Percentiles rank a stretch among this genome's conserved stretches.
These are phyloP conservation scores for Erodium trifolium DNA, from an alignment of 441 rosid genomes.

Conservation along the genomic window DNA sequence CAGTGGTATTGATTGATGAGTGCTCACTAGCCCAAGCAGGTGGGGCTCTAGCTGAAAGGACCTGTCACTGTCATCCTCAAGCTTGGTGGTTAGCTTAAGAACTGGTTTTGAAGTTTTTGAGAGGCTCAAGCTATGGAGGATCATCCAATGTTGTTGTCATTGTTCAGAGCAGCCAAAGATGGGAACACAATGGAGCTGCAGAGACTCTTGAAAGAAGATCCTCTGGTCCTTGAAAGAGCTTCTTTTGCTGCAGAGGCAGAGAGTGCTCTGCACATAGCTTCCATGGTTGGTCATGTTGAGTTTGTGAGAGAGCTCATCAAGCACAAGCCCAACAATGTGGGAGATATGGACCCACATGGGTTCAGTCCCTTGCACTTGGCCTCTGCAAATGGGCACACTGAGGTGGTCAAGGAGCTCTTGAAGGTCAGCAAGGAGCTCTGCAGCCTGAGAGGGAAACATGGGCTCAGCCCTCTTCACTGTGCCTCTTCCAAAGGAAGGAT, in stretches of 20 bases:
- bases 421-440: too few species aligned
- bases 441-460: too few species aligned
- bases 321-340: not conserved
- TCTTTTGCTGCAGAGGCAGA: too few species aligned
- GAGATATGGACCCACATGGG: not conserved
- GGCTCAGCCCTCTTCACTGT: too few species aligned
- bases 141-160: too few species aligned
- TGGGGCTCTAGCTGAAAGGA: too few species aligned
- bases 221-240: too few species aligned
- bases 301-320: conserved; percentile 6
- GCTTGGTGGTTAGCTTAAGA: not conserved
- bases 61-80: too few species aligned
- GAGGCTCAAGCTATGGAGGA: not conserved
- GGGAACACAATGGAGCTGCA: not conserved
- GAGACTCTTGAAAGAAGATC: too few species aligned
- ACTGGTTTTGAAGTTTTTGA: not conserved
- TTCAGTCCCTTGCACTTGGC: conserved; percentile 1
- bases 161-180: too few species aligned
- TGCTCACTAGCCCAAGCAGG: not conserved
- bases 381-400: not conserved
- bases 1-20: not conserved
- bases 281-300: not conserved
- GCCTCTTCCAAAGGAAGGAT: too few species aligned
- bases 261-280: too few species aligned
- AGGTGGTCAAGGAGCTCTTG: conserved; percentile 2